phyloP scores from a whole-genome alignment of 371 early-diverging fungal species.

The Rhizopus stolonifer region DNA sequence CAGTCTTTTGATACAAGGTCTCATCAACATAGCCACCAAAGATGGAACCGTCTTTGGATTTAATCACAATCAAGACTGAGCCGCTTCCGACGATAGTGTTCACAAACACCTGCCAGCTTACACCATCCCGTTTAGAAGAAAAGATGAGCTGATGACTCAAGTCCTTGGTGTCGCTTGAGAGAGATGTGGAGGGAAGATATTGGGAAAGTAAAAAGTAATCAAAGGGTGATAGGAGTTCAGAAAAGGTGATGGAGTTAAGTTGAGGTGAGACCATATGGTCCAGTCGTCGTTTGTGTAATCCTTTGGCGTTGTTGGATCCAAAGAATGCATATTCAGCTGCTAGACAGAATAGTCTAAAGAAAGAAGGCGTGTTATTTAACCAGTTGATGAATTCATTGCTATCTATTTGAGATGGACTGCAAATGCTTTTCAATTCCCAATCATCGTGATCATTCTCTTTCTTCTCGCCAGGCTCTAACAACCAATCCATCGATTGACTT shows the following conservation, averaged over 20 bases:
- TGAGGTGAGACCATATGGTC: conserved; percentile 26
- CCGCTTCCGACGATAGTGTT: conserved; percentile 49
- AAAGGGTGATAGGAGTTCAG: conserved; percentile 29
- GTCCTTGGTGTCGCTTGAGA: conserved; percentile 20
- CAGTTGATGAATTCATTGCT: conserved; percentile 27
- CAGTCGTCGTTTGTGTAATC: conserved; percentile 22
- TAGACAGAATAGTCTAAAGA: conserved; percentile 19
- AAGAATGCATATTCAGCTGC: conserved; percentile 14
- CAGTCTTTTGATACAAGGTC: conserved; percentile 54
- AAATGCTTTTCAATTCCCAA: conserved; percentile 20
- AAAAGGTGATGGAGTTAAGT: conserved; percentile 21
- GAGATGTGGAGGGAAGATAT: conserved; percentile 26
- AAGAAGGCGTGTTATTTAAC: conserved; percentile 23
- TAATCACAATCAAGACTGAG: conserved; percentile 43
- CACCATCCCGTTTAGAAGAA: conserved; percentile 58
- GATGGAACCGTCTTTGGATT: conserved; percentile 47
- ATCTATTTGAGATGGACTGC: conserved; percentile 11
- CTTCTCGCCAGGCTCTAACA: not conserved
- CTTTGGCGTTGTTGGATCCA: not conserved
- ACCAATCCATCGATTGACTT: conserved; percentile 22
- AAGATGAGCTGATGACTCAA: conserved; percentile 45
- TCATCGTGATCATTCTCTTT: not conserved
- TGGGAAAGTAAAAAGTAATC: conserved; percentile 40
- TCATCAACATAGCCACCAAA: conserved; percentile 81
- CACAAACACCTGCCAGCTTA: conserved; percentile 66